phyloP scores from a whole-genome alignment of 2,329 filamentous ascomycete species.

The Rhynchosporium secalis region DNA sequence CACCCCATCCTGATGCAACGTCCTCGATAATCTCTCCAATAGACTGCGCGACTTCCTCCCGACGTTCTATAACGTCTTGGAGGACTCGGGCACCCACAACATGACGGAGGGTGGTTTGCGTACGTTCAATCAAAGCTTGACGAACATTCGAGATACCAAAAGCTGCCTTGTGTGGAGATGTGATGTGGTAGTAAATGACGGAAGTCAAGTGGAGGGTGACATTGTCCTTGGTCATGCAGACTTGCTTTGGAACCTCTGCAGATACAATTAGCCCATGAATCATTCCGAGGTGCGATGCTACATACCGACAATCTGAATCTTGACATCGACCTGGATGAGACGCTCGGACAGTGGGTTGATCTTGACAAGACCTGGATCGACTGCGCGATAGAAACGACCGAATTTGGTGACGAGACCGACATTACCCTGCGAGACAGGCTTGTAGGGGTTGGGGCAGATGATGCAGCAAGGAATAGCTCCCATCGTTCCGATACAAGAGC shows the following conservation, averaged over 20 bases:
- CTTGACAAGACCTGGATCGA: slow-evolving; percentile 95
- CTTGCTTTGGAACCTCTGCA: slow-evolving; percentile 84
- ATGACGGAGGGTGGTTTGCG: slow-evolving; percentile 94
- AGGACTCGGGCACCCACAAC: slow-evolving; percentile 93
- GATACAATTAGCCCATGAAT: slow-evolving; percentile 15
- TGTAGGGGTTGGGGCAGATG: slow-evolving; percentile 93
- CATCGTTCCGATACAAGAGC: slow-evolving; percentile 70
- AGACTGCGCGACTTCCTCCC: slow-evolving; percentile 92
- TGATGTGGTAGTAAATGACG: slow-evolving; percentile 99
- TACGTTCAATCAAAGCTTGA: slow-evolving; percentile 95
- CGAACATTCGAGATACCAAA: slow-evolving; percentile 95
- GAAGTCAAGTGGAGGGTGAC: slow-evolving; percentile 91
- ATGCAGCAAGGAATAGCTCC: slow-evolving; percentile 92
- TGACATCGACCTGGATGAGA: slow-evolving; percentile 92
- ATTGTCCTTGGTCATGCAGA: slow-evolving; percentile 99
- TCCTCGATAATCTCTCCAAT: slow-evolving; percentile 98
- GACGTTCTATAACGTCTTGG: slow-evolving; percentile 97
- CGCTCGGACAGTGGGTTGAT: slow-evolving; percentile 93
- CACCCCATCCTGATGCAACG: slow-evolving; percentile 90
- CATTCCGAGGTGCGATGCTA: slow-evolving; percentile 15
- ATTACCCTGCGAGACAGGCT: slow-evolving; percentile 86
- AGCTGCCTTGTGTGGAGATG: slow-evolving; percentile 90
- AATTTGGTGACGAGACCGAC: slow-evolving; percentile 96
- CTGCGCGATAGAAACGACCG: slow-evolving; percentile 89
- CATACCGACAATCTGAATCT: slow-evolving; percentile 88